A percentile compares a stretch with the other conserved stretches of the same genome.
Evolutionary conservation across 345 rosid genomes (phyloP).

Genomic region (Eucalyptus pumila): DNA sequence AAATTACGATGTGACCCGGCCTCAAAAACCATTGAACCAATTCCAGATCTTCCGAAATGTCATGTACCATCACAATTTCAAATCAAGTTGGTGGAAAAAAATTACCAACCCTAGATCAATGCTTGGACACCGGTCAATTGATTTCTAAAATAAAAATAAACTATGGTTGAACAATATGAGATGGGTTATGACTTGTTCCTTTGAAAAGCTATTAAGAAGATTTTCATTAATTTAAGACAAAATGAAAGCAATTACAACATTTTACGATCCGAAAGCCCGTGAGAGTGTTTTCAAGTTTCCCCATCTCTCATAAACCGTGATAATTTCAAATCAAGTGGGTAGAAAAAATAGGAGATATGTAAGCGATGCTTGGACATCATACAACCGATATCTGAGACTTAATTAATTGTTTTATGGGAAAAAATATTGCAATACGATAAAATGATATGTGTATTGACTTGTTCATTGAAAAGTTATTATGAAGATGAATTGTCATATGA

Average conservation of each 20-base stretch:
- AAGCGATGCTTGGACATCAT: background rate
- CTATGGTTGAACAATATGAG: background rate
- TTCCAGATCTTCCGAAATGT: background rate
- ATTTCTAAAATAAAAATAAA: background rate
- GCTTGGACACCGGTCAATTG: background rate
- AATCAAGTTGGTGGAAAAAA: background rate
- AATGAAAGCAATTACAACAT: background rate
- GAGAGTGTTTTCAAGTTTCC: background rate
- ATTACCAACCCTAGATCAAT: background rate
- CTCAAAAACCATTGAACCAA: background rate
- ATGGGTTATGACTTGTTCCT: background rate
- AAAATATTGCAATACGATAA: too few relatives aligned
- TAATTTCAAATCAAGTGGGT: background rate
- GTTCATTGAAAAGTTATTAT: background rate
- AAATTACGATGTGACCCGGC: background rate
- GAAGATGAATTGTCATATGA: background rate
- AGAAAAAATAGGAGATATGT: background rate
- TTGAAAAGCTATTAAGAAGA: background rate
- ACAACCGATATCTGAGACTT: background rate
- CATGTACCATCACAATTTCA: background rate
- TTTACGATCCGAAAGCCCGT: background rate
- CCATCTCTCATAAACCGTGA: background rate
- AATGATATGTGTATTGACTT: background rate
- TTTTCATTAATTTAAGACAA: background rate
- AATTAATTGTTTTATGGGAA: background rate